Evolutionary conservation across 352 stramenopile species (phyloP), one percentile per base, ranked within the genome.

Genomic region (Phytophthora sp.): DNA sequence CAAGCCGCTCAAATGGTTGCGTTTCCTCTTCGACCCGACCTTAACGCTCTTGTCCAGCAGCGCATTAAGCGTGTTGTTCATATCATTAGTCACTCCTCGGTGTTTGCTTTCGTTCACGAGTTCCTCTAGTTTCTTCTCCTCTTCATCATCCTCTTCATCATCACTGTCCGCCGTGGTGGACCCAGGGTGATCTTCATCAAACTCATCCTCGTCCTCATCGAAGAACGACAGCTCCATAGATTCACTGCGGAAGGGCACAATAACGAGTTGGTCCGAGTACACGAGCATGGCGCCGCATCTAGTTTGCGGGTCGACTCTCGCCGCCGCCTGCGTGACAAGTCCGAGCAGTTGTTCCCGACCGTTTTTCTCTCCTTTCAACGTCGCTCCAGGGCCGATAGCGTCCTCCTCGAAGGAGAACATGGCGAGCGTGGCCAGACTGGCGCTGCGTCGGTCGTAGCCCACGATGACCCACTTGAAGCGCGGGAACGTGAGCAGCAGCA

Each of bases 321-420:
- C 80, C 2, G 76, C 52, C 0, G 82, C 67, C 21, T 77, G 71
- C 18, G 83, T 85, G 1, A 66, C 84, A 15, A 91, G 72, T 9
- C 87, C 87, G 5, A 92, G 70, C 41, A 94, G 57, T 39, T 96
- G 87, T 13, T 90, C 84, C 0, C 82, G 77, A 2, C 87, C 87
- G 46, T 92, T 79, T 46, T 80, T 82, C 42, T 96, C 87, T 38
- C 82, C 87, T 61, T 94, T 91, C 8, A 96, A 54, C 46, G 84
- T 93, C 10, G 87, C 83, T 10, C 87, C 87, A 4, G 85, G 84
- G 0, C 87, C 87, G 46, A 96, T 91, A 17, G 84, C 84, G 30
- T 96, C 84, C 59, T 92, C 85, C 9, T 73, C 70, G 38, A 96
- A 96, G 54, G 82, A 82, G 55, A 83, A 92, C 82, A 96, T 89